Percentiles rank a stretch among this genome's conserved stretches.
phyloP scores from a whole-genome alignment of 352 stramenopile species.

The Globisporangium sylvaticum region DNA sequence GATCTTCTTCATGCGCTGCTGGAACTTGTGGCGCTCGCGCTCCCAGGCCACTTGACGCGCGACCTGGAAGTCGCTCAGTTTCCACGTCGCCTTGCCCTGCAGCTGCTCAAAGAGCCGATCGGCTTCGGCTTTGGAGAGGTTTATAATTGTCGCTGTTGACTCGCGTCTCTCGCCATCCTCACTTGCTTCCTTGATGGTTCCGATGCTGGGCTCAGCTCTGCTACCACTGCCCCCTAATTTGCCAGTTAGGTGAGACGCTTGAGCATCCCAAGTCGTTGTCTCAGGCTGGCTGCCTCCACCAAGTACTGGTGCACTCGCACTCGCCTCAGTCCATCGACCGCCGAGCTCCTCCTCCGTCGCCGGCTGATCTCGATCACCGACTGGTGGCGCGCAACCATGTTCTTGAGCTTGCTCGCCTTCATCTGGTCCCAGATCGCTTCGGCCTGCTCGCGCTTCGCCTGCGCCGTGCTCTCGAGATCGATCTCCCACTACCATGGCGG shows the following conservation, averaged over 20 bases:
- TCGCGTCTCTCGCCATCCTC: background rate
- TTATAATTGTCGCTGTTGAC: background rate
- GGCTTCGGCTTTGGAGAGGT: slow-evolving; percentile 13
- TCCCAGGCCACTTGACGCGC: slow-evolving; percentile 64
- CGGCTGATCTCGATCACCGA: slow-evolving; percentile 20
- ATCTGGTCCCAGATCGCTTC: slow-evolving; percentile 55
- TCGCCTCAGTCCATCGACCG: slow-evolving; percentile 10
- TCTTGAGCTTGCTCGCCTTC: slow-evolving; percentile 45
- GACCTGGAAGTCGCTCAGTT: slow-evolving; percentile 66
- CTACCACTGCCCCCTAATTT: background rate
- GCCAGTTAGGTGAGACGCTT: background rate
- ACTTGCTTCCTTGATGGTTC: background rate
- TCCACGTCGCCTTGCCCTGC: slow-evolving; percentile 63
- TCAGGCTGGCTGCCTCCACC: background rate
- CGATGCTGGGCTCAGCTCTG: background rate
- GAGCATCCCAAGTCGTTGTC: background rate
- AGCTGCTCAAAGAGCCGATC: slow-evolving; percentile 65
- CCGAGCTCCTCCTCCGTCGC: slow-evolving; percentile 13
- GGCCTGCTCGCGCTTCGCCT: slow-evolving; percentile 45
- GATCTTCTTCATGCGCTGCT: slow-evolving; percentile 67
- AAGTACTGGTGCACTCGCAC: slow-evolving; percentile 27
- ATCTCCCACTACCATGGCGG: slow-evolving; percentile 46
- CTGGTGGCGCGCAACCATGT: slow-evolving; percentile 18
- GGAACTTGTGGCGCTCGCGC: slow-evolving; percentile 60
- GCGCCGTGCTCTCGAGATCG: slow-evolving; percentile 31